Conservation (phyloP, 164 flowering plant species). For the Aristolochia fimbriata region DNA sequence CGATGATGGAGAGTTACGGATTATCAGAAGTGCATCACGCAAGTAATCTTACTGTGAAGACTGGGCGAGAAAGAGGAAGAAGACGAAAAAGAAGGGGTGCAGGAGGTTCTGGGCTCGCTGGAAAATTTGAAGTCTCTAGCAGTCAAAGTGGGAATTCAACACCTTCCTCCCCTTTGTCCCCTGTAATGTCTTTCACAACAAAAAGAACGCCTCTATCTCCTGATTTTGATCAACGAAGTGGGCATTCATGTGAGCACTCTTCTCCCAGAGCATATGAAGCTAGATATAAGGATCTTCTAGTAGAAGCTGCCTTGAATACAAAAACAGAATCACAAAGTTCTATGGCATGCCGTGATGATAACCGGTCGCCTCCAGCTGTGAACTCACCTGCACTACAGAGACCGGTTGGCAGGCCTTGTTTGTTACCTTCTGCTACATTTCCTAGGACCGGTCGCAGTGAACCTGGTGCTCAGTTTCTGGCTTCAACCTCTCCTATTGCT, state of each 20-base stretch:
- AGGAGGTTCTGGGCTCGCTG: constrained; percentile 23
- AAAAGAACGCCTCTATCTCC: constrained; percentile 19
- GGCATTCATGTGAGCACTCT: constrained; percentile 23
- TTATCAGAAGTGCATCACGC: constrained; percentile 24
- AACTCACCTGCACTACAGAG: constrained; percentile 19
- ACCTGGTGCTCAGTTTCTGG: constrained; percentile 17
- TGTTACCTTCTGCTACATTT: constrained; percentile 58
- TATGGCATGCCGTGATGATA: constrained; percentile 6
- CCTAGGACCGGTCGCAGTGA: constrained; percentile 27
- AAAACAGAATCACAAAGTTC: constrained; percentile 13
- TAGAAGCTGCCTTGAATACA: constrained; percentile 9
- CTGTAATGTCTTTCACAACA: constrained; percentile 31
- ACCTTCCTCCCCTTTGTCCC: constrained; percentile 84
- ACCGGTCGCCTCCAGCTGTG: constrained; percentile 12
- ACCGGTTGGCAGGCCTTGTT: constrained; percentile 25
- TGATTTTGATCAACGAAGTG: constrained; percentile 20
- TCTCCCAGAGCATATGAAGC: constrained; percentile 6
- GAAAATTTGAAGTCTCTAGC: constrained; percentile 52
- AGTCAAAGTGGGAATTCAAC: constrained; percentile 97
- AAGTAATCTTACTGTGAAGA: constrained; percentile 37
- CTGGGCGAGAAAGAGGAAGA: constrained; percentile 38
- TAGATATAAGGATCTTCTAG: constrained; percentile 11
- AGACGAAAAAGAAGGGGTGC: constrained; percentile 46
- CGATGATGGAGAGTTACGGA: constrained; percentile 18
- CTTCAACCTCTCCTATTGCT: constrained; percentile 42